A percentile compares a stretch with the other conserved stretches of the same genome.
These are phyloP conservation scores for Helotiales sp. DNA, from an alignment of 2,329 filamentous ascomycete species.

Conservation along the genomic window DNA sequence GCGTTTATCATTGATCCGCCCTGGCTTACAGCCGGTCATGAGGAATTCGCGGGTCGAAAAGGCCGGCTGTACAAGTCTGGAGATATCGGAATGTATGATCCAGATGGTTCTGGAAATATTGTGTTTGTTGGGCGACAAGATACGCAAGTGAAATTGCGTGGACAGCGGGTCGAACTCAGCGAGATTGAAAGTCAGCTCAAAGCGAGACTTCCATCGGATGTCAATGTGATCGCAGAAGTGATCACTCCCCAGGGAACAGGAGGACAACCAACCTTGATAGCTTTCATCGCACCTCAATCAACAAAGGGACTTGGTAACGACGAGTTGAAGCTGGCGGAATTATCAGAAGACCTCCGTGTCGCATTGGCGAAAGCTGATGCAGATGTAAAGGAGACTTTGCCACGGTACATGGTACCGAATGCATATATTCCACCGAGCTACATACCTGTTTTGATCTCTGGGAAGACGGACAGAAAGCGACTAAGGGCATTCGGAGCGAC, in stretches of 20 bases:
- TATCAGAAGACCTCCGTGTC: background rate
- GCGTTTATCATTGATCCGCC: constrained; percentile 61
- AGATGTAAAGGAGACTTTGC: constrained; percentile 42
- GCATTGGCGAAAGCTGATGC: constrained; percentile 19
- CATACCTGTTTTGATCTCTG: constrained; percentile 43
- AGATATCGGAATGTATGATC: constrained; percentile 60
- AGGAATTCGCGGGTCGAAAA: constrained; percentile 42
- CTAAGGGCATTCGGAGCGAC: constrained; percentile 27
- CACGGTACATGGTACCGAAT: constrained; percentile 45
- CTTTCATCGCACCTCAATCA: constrained; percentile 39
- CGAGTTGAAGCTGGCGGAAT: background rate
- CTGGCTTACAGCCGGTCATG: constrained; percentile 54
- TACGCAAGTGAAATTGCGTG: constrained; percentile 70
- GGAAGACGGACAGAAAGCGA: constrained; percentile 47
- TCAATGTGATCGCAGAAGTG: constrained; percentile 43
- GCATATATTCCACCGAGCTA: constrained; percentile 41
- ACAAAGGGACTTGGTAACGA: constrained; percentile 19
- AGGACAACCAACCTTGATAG: constrained; percentile 43
- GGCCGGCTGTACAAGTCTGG: constrained; percentile 64
- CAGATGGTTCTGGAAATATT: constrained; percentile 51
- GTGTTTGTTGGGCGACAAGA: constrained; percentile 68
- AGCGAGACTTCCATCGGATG: constrained; percentile 45
- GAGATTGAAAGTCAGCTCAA: constrained; percentile 53
- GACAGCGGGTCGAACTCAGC: constrained; percentile 66
- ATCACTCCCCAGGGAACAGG: constrained; percentile 38